A percentile compares a stretch with the other conserved stretches of the same genome.
Evolutionary conservation across 257 asterid species (phyloP).

Genomic region (Solanum chiquidenum): DNA sequence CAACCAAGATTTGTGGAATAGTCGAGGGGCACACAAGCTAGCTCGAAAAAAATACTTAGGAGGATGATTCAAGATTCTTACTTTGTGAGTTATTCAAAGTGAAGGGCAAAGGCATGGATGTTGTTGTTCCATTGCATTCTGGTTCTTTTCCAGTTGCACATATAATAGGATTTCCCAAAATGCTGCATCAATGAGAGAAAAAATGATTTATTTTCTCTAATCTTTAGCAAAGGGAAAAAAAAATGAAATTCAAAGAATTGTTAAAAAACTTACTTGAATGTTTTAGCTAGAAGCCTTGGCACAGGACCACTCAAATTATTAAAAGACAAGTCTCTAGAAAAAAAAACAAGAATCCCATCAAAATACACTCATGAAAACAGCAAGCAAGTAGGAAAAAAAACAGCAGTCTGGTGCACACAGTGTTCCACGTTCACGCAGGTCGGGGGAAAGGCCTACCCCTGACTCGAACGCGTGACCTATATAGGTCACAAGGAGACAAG

Average conservation of each 20-base stretch:
- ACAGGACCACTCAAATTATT: conserved; percentile 85
- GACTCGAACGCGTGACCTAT: background rate
- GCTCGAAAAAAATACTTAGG: background rate
- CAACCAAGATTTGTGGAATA: background rate
- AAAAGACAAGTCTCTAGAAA: conserved; percentile 79
- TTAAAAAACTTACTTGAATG: conserved; percentile 50
- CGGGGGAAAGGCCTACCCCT: background rate
- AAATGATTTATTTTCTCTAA: background rate
- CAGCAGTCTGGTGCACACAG: background rate
- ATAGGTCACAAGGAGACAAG: background rate
- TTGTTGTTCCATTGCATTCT: conserved; percentile 60
- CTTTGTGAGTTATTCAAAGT: conserved; percentile 47
- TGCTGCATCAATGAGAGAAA: conserved; percentile 24
- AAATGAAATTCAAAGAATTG: background rate
- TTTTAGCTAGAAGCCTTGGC: conserved; percentile 76
- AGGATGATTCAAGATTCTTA: conserved; percentile 21
- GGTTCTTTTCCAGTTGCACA: conserved; percentile 83
- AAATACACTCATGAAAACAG: conserved; percentile 1
- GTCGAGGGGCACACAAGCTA: background rate
- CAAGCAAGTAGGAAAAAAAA: background rate
- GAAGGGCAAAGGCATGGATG: conserved; percentile 53
- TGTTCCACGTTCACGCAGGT: background rate
- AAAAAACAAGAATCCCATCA: background rate
- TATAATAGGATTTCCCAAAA: conserved; percentile 80
- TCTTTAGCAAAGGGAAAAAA: background rate